Percentiles rank a stretch among this genome's conserved stretches.
phyloP scores from a whole-genome alignment of 345 rosid species.

The Firmiana major region DNA sequence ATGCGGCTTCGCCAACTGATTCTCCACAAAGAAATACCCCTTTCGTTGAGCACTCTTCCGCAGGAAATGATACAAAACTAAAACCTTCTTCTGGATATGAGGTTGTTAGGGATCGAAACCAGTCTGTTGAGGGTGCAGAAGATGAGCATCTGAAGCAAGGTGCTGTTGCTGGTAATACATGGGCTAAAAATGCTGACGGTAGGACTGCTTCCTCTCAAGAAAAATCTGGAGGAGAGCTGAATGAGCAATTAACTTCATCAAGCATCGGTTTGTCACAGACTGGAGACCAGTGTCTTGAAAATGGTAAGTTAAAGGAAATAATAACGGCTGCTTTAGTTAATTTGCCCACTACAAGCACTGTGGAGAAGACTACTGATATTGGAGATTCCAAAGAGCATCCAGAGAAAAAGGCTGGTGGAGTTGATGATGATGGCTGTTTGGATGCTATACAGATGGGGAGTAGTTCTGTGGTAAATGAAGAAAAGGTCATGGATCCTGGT shows the following conservation, averaged over 20 bases:
- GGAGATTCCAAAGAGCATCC: conserved; percentile 25
- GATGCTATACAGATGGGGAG: conserved; percentile 29
- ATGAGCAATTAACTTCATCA: conserved; percentile 28
- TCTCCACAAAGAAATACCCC: conserved; percentile 44
- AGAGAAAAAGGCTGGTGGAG: conserved; percentile 26
- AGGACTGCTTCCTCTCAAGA: conserved; percentile 24
- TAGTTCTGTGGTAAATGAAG: conserved; percentile 26
- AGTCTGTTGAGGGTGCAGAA: conserved; percentile 26
- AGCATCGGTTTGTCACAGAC: conserved; percentile 31
- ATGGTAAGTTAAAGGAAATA: conserved; percentile 38
- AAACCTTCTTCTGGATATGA: conserved; percentile 29
- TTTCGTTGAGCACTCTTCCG: conserved; percentile 30
- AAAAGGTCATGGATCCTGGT: conserved; percentile 25
- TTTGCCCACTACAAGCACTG: conserved; percentile 13
- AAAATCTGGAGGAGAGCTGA: conserved; percentile 26
- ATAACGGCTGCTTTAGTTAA: conserved; percentile 13
- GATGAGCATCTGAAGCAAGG: conserved; percentile 34
- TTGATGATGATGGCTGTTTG: conserved; percentile 27
- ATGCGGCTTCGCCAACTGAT: conserved; percentile 44
- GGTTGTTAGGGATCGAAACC: conserved; percentile 23
- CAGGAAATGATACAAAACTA: conserved; percentile 32
- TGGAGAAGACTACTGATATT: conserved; percentile 24
- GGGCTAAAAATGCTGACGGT: conserved; percentile 28
- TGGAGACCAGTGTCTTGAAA: conserved; percentile 40
- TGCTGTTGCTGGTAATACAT: conserved; percentile 17